Evolutionary conservation across 2,329 filamentous ascomycete genomes (phyloP).

Genomic region (Helotiales sp.): DNA sequence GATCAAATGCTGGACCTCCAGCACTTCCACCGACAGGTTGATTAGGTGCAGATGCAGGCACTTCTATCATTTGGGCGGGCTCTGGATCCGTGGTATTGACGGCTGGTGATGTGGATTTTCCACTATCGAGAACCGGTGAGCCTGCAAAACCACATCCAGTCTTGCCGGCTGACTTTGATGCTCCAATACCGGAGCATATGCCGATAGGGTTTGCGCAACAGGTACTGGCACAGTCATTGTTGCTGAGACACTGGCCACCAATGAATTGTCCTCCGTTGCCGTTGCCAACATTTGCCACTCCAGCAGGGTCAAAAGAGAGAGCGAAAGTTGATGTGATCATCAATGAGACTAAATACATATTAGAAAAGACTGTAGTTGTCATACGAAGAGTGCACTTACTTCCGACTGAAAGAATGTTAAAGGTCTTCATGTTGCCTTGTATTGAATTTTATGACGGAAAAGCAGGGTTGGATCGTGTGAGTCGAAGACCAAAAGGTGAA

Average conservation of each 20-base stretch:
- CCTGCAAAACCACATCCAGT: not conserved
- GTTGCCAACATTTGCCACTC: constrained; percentile 36
- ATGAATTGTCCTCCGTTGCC: constrained; percentile 32
- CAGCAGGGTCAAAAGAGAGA: constrained; percentile 30
- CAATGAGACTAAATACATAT: not conserved
- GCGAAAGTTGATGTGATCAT: not conserved
- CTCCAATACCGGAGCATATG: not conserved
- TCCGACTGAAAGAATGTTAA: not conserved
- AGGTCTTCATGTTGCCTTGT: not conserved
- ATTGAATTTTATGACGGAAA: not conserved
- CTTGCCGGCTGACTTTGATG: not conserved
- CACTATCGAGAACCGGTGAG: not conserved
- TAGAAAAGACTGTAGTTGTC: no score
- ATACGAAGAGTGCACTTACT: no score
- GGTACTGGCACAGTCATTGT: constrained; percentile 28
- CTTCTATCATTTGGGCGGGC: not conserved
- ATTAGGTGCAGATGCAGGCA: not conserved
- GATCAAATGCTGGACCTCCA: constrained; percentile 31
- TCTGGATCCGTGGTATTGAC: not conserved
- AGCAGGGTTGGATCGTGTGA: no score
- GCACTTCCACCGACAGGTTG: not conserved
- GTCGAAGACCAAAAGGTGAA: no score
- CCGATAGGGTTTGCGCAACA: constrained; percentile 28
- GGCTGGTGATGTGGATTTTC: not conserved
- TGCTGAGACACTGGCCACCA: constrained; percentile 32